A percentile compares a stretch with the other conserved stretches of the same genome.
phyloP scores from a whole-genome alignment of 768 basidiomycete species.

The Suillus americanus region DNA sequence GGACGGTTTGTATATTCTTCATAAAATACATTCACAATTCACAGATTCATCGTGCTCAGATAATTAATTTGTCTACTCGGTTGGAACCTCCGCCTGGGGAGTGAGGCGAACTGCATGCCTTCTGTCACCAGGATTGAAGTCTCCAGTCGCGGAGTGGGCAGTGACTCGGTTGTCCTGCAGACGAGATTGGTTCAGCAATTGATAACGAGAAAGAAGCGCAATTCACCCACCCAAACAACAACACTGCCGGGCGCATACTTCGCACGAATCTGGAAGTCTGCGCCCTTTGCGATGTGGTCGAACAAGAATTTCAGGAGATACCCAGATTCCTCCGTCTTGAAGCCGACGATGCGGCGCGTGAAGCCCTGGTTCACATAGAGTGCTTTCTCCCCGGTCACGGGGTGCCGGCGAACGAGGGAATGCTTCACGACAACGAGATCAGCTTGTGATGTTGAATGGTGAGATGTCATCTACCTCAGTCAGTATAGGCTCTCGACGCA shows the following conservation, averaged over 20 bases:
- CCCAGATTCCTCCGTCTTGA: conserved; percentile 54
- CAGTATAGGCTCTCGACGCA: conserved; percentile 51
- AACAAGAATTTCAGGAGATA: conserved; percentile 54
- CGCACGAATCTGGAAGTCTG: conserved; percentile 51
- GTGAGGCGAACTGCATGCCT: conserved; percentile 49
- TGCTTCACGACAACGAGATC: conserved; percentile 32
- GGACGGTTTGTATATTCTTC: background rate
- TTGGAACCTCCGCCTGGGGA: conserved; percentile 49
- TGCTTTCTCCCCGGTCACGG: conserved; percentile 62
- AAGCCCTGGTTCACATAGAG: conserved; percentile 59
- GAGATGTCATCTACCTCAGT: conserved; percentile 33
- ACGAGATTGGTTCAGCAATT: conserved; percentile 3
- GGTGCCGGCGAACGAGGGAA: conserved; percentile 57
- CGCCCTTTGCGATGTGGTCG: conserved; percentile 50
- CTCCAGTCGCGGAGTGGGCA: conserved; percentile 43
- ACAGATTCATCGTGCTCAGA: background rate
- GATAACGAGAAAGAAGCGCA: background rate
- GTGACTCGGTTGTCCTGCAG: conserved; percentile 48
- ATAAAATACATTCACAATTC: background rate
- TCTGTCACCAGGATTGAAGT: conserved; percentile 37
- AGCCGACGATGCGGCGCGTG: conserved; percentile 55
- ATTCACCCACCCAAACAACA: conserved; percentile 50
- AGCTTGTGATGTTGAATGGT: background rate
- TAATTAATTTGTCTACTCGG: conserved; percentile 18
- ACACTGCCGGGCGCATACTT: conserved; percentile 53